phyloP scores from a whole-genome alignment of 176 grass and related monocot genomes.

The Tillandsia leiboldiana region DNA sequence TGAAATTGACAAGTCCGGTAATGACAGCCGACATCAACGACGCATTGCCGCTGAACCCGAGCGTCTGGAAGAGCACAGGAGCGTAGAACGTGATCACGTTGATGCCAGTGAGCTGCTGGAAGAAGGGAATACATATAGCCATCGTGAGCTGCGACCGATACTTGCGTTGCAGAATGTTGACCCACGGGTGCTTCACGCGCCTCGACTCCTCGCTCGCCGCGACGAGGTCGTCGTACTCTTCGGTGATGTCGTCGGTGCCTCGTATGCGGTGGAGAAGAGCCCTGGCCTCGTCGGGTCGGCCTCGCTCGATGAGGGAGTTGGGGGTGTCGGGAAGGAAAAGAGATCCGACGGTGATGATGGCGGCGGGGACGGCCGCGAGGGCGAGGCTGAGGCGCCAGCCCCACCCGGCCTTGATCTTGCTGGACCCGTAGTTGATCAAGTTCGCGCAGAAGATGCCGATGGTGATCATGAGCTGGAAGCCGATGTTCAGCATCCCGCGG shows the following conservation, averaged over 20 bases:
- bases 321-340: constrained; percentile 33
- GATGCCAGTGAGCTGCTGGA: constrained; percentile 56
- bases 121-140: constrained; percentile 29
- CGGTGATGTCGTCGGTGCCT: constrained; percentile 11
- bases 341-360: constrained; percentile 18
- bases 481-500: constrained; percentile 40
- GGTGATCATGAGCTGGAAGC: constrained; percentile 36
- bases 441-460: constrained; percentile 29
- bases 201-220: constrained; percentile 19
- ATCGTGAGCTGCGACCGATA: constrained; percentile 33
- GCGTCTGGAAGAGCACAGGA: constrained; percentile 39
- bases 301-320: constrained; percentile 37
- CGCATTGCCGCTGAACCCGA: constrained; percentile 52
- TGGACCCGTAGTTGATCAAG: constrained; percentile 42
- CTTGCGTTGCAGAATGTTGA: constrained; percentile 22
- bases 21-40: constrained; percentile 32
- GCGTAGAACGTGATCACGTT: constrained; percentile 38
- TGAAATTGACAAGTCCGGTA: constrained; percentile 17
- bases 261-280: constrained; percentile 30
- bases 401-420: constrained; percentile 8
- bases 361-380: constrained; percentile 23
- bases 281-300: constrained; percentile 14
- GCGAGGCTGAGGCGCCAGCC: constrained; percentile 46
- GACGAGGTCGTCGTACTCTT: constrained; percentile 37
- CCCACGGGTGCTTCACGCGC: constrained; percentile 15